Conservation (phyloP, 805 yeast genomes). For the Sungouiella thailandica region DNA sequence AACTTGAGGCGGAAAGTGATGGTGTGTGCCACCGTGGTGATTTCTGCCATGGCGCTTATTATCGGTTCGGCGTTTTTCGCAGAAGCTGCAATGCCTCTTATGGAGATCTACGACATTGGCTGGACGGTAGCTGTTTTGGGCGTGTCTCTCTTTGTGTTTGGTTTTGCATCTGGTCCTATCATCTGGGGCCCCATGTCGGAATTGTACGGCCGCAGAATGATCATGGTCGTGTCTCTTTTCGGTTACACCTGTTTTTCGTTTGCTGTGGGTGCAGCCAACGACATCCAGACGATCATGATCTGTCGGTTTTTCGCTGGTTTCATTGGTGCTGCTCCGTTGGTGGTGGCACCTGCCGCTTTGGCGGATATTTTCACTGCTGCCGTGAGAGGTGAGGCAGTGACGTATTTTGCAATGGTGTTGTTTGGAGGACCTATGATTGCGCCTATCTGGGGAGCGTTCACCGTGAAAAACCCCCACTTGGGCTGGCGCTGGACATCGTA, state of each 20-base stretch:
- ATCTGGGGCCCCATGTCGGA: slow-evolving; percentile 89
- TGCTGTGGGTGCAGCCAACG: slow-evolving; percentile 20
- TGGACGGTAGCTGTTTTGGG: slow-evolving; percentile 68
- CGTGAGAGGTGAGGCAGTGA: slow-evolving; percentile 19
- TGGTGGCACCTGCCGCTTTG: slow-evolving; percentile 19
- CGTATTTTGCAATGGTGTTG: slow-evolving; percentile 30
- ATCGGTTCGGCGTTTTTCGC: slow-evolving; percentile 86
- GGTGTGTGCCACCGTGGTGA: slow-evolving; percentile 23
- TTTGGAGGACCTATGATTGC: slow-evolving; percentile 20
- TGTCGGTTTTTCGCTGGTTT: slow-evolving; percentile 22
- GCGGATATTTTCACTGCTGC: slow-evolving; percentile 16
- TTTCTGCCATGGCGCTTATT: slow-evolving; percentile 35
- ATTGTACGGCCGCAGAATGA: slow-evolving; percentile 64
- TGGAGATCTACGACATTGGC: slow-evolving; percentile 54
- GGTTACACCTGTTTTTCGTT: slow-evolving; percentile 58
- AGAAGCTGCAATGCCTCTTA: slow-evolving; percentile 47
- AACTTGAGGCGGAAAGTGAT: slow-evolving; percentile 26
- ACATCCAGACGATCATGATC: slow-evolving; percentile 18
- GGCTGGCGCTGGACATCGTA: slow-evolving; percentile 90
- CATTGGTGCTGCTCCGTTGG: slow-evolving; percentile 22
- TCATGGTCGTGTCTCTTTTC: slow-evolving; percentile 52
- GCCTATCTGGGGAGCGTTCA: slow-evolving; percentile 50
- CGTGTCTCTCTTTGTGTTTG: slow-evolving; percentile 79
- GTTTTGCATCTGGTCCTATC: slow-evolving; percentile 90
- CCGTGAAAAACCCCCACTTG: slow-evolving; percentile 46